These are phyloP conservation scores for Penicilliopsis zonata DNA, from an alignment of 495 filamentous ascomycete species.

Conservation along the genomic window DNA sequence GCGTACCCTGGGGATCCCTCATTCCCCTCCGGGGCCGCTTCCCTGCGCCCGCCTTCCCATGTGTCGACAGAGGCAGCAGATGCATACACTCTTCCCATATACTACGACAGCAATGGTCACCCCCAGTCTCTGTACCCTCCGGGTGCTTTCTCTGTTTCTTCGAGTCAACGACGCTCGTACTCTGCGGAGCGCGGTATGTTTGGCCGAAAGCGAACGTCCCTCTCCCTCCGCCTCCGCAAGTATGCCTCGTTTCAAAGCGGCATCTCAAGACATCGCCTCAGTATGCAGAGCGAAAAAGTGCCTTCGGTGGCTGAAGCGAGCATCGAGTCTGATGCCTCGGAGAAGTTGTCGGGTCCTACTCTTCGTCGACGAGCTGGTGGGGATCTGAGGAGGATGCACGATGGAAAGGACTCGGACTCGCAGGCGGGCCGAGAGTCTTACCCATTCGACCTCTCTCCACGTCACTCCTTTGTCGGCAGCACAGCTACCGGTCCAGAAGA, in stretches of 20 bases:
- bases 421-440: slow-evolving; percentile 55
- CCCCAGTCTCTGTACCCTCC: slow-evolving; percentile 10
- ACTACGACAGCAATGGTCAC: slow-evolving; percentile 16
- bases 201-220: slow-evolving; percentile 15
- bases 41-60: slow-evolving; percentile 10
- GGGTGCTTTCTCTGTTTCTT: no score
- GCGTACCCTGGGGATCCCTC: no score
- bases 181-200: slow-evolving; percentile 19
- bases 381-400: slow-evolving; percentile 68
- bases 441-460: slow-evolving; percentile 48
- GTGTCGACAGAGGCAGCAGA: slow-evolving; percentile 15
- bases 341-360: slow-evolving; percentile 34
- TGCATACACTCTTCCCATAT: slow-evolving; percentile 21
- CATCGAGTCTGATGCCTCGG: slow-evolving; percentile 21
- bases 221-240: slow-evolving; percentile 38
- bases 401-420: slow-evolving; percentile 56
- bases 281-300: slow-evolving; percentile 47
- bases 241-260: slow-evolving; percentile 67
- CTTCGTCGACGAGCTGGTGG: slow-evolving; percentile 82
- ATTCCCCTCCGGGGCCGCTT: slow-evolving; percentile 10
- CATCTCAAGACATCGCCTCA: slow-evolving; percentile 44
- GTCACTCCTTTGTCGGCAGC: slow-evolving; percentile 43
- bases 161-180: slow-evolving; percentile 18
- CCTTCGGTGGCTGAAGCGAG: slow-evolving; percentile 33
- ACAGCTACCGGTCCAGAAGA: slow-evolving; percentile 11